These are phyloP conservation scores for Akanthomyces uredinophilus DNA, from an alignment of 2,329 filamentous ascomycete genomes.

Conservation along the genomic window DNA sequence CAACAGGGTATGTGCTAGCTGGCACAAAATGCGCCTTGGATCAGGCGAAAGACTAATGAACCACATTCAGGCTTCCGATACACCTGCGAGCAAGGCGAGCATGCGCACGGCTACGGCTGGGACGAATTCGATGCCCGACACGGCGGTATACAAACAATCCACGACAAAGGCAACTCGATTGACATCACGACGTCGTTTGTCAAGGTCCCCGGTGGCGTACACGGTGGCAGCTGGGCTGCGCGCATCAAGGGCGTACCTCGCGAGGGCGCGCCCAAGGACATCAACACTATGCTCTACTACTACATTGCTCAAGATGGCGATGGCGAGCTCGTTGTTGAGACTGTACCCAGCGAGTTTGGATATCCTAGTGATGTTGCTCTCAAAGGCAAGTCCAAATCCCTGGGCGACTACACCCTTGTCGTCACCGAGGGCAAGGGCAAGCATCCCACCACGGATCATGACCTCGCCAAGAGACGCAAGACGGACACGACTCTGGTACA, in stretches of 20 bases:
- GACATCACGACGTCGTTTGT: conserved; percentile 92
- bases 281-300: conserved; percentile 76
- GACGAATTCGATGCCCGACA: conserved; percentile 89
- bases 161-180: conserved; percentile 80
- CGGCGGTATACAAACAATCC: conserved; percentile 84
- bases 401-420: conserved; percentile 76
- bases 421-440: conserved; percentile 65
- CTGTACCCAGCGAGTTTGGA: conserved; percentile 44
- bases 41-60: not conserved
- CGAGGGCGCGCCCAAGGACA: conserved; percentile 58
- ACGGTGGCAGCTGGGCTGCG: conserved; percentile 90
- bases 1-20: conserved; percentile 59
- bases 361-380: conserved; percentile 61
- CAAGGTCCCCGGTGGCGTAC: conserved; percentile 78
- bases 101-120: conserved; percentile 95
- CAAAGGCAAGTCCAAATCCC: conserved; percentile 60
- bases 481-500: conserved; percentile 71
- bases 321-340: conserved; percentile 54
- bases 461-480: conserved; percentile 62
- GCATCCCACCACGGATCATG: conserved; percentile 60
- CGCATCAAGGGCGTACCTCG: conserved; percentile 78
- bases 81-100: conserved; percentile 92
- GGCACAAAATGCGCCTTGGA: not conserved
- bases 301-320: conserved; percentile 79
- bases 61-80: conserved; percentile 67